These are phyloP conservation scores for Scalesia atractyloides DNA, from an alignment of 129 eudicot genomes.

Conservation along the genomic window DNA sequence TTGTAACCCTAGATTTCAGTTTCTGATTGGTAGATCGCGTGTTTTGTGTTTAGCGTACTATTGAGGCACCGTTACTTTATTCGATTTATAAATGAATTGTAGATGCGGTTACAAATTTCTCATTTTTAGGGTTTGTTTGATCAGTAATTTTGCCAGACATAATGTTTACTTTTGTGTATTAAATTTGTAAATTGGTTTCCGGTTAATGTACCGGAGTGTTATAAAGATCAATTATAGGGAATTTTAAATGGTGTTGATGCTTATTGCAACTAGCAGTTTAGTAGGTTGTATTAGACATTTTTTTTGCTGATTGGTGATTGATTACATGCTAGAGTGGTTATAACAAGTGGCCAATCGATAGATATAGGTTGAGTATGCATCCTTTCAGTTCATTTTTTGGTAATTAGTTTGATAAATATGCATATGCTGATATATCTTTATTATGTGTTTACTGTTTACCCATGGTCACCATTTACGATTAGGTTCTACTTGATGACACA, in stretches of 20 bases:
- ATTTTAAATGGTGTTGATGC: not conserved
- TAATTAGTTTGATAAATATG: conserved; percentile 8
- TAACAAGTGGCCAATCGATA: not conserved
- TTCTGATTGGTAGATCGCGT: not conserved
- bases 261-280: not conserved
- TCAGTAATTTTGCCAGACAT: not conserved
- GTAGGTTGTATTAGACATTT: not conserved
- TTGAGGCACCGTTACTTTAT: not conserved
- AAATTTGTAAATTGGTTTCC: not conserved
- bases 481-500: not conserved
- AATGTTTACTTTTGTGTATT: not conserved
- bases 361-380: not conserved
- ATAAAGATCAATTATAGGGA: not conserved
- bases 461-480: not conserved
- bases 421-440: not conserved
- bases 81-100: not conserved
- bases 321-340: not conserved
- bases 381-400: not conserved
- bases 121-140: not conserved
- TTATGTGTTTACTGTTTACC: not conserved
- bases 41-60: too few relatives aligned
- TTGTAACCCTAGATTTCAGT: conserved; percentile 25
- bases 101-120: not conserved
- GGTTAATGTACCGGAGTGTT: not conserved
- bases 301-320: too few relatives aligned